Percentiles rank a stretch among this genome's conserved stretches.
Evolutionary conservation across 2,329 filamentous ascomycete genomes (phyloP).

Genomic region (Sclerotinia nivalis): DNA sequence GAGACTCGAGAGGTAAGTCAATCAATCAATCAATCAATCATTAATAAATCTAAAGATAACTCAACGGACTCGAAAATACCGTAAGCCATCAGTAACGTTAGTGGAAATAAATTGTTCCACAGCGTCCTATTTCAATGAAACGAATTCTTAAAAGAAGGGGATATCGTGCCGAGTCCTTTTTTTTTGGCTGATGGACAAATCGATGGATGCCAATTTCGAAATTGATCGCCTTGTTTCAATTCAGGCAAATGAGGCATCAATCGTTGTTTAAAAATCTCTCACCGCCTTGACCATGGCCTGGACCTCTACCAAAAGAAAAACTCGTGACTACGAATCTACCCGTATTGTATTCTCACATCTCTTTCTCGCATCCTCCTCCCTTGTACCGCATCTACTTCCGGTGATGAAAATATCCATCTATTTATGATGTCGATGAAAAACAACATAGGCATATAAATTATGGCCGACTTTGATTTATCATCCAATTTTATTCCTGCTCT

Average conservation of each 20-base stretch:
- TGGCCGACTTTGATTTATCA: constrained; percentile 55
- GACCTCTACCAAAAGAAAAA: not conserved
- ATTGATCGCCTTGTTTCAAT: not conserved
- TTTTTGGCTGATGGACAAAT: not conserved
- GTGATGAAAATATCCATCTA: not conserved
- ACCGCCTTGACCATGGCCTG: not conserved
- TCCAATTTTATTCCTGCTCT: constrained; percentile 73
- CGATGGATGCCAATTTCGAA: not conserved
- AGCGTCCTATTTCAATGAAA: no score
- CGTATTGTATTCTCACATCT: not conserved
- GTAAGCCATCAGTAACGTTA: not conserved
- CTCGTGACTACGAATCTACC: not conserved
- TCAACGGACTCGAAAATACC: no score
- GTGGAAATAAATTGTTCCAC: constrained; percentile 2
- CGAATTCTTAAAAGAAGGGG: no score
- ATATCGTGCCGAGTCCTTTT: not conserved
- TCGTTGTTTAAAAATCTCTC: not conserved
- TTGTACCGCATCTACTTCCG: constrained; percentile 9
- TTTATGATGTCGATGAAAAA: constrained; percentile 6
- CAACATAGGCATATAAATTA: constrained; percentile 21
- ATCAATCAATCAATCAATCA: no score
- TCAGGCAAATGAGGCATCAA: not conserved
- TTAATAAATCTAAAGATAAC: no score
- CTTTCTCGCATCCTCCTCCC: not conserved
- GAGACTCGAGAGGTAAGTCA: not conserved